phyloP scores from a whole-genome alignment of 78 protist species.

The Monocercomonoides exilis region DNA sequence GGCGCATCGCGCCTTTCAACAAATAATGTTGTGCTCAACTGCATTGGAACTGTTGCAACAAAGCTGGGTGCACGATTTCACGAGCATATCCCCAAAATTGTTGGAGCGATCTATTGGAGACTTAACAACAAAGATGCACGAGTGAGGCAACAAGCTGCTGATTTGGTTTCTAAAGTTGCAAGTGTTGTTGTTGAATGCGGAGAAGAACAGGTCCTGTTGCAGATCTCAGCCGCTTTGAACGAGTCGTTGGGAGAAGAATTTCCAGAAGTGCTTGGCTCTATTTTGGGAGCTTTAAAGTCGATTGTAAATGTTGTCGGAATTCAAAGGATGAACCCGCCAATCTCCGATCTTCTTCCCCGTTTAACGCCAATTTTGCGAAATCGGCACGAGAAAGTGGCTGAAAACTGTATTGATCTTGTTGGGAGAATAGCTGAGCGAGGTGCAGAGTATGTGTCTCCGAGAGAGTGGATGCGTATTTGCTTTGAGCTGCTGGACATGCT shows the following conservation, averaged over 20 bases:
- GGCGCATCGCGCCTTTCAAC: background rate
- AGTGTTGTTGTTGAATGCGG: conserved; percentile 74
- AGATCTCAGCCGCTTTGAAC: conserved; percentile 57
- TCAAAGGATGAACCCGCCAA: conserved; percentile 86
- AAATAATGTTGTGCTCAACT: conserved; percentile 49
- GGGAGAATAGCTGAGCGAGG: conserved; percentile 92
- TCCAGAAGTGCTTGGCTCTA: conserved; percentile 83
- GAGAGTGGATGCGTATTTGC: conserved; percentile 96
- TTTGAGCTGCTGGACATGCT: conserved; percentile 93
- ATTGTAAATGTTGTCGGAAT: conserved; percentile 86
- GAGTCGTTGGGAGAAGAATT: conserved; percentile 95
- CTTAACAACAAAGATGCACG: conserved; percentile 73
- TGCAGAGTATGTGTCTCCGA: conserved; percentile 67
- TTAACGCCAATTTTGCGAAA: conserved; percentile 89
- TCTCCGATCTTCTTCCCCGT: conserved; percentile 85
- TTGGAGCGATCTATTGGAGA: conserved; percentile 81
- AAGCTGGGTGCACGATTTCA: conserved; percentile 76
- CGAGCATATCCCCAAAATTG: conserved; percentile 79
- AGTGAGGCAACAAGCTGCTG: conserved; percentile 87
- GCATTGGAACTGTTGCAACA: conserved; percentile 78
- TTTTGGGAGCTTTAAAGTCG: conserved; percentile 77
- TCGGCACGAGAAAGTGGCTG: conserved; percentile 79
- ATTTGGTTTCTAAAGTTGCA: conserved; percentile 83
- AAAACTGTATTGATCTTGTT: conserved; percentile 75
- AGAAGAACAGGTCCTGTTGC: conserved; percentile 51